Base-by-base conservation (phyloP, 371 early-diverging fungal species). In the Mucor saturninus region DNA sequence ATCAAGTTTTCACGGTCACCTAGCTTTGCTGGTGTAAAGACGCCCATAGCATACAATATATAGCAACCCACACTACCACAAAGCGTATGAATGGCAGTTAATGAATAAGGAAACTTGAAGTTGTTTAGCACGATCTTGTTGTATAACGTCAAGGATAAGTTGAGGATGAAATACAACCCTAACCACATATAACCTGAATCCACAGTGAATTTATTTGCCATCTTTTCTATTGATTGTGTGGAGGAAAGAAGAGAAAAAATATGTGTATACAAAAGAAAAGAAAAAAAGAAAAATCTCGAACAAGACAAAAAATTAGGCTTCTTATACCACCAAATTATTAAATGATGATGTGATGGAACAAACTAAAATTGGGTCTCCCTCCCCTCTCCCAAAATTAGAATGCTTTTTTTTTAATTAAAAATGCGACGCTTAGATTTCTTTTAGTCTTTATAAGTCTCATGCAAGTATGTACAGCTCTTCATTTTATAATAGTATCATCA, bases 51-150 rank as follows among this genome's bases (percentile, higher is more conserved):
- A 54, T 73, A 80, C 35, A 90, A 77, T 13, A 75, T 14, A 35
- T 78, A 81, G 54, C 83, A 83, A 2, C 93, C 93, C 10, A 89
- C 62, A 9, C 87, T 81, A 42, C 90, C 85, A 57, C 88, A 85
- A 30, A 92, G 65, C n/a, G 91, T 88, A 64, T 95, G 96, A 56
- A 93, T 83, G 5, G 92, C 92, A 0, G 96, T 95, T 14, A 95
- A 77, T 29, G 91, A 86, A 94, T 95, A 95, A 9, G 96, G 96
- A 69, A 86, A 94, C 26, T 83, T 80, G 72, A 94, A 95, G 15
- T 80, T 66, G 62, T 87, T 84, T 39, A 87, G 69, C 48, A 95
- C 85, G 54, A 87, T 83, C 77, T 95, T 95, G 84, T 91, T 93
- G 76, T 92, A 91, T 35, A 95, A 79, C 0, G 95, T 94, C 40